Conservation (phyloP, 2,329 filamentous ascomycete species). For the Penicillium hordei region DNA sequence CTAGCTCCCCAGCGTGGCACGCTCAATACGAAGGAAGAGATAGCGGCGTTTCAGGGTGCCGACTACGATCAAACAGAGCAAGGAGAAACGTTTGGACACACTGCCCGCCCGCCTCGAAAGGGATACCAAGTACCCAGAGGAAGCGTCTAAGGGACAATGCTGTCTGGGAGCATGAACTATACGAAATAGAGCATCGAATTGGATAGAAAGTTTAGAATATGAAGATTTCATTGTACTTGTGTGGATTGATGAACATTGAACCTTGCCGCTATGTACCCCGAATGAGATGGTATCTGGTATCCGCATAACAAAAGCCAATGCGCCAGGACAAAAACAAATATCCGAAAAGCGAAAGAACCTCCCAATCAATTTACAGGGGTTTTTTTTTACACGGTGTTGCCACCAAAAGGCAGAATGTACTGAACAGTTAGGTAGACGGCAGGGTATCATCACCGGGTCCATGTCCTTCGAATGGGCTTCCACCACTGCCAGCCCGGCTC, state of each 20-base stretch:
- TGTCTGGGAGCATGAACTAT: neutral
- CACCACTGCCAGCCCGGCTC: constrained; percentile 25
- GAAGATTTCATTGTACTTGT: neutral
- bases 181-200: neutral
- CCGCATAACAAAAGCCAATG: neutral
- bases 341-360: neutral
- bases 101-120: constrained; percentile 11
- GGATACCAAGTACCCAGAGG: neutral
- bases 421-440: neutral
- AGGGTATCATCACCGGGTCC: neutral
- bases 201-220: neutral
- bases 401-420: neutral
- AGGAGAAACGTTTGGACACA: constrained; percentile 8
- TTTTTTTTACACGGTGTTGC: neutral
- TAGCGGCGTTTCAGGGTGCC: constrained; percentile 15
- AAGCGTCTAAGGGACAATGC: neutral
- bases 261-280: neutral
- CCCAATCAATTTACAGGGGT: neutral
- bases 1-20: constrained; percentile 17
- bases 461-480: constrained; percentile 2
- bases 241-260: neutral
- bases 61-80: constrained; percentile 8
- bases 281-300: constrained; percentile 7
- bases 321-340: neutral
- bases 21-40: constrained; percentile 18